Evolutionary conservation across 257 asterid genomes (phyloP), one percentile per base, ranked within the genome.

Genomic region (Leonotis leonurus): DNA sequence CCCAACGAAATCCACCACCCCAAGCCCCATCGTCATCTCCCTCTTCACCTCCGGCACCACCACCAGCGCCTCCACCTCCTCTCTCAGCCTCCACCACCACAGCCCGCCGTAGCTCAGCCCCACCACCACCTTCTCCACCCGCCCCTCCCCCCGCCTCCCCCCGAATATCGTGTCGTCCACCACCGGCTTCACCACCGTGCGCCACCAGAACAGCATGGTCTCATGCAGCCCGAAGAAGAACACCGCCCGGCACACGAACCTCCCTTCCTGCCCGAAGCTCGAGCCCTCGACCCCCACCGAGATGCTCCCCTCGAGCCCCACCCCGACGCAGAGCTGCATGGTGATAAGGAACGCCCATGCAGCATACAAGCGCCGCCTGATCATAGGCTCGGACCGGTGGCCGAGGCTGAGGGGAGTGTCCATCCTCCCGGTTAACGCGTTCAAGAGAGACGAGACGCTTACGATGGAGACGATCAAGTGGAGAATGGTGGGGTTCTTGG

Each of bases 21-120:
- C 94, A 16, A 80, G 60, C 8, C 77, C 77, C 72, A 67, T 58
- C 73, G 70, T 59, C 64, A 80, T 57, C 79, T 70, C 86, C 45
- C 67, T 60, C 81, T 67, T 80, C 63, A 78, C 67, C 84, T 77
- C 85, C 40, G 81, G 77, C 73, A 76, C 86, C 60, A 64, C 79
- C 70, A 79, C 89, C 77, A 90, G 71, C 25, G 87, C 66, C 67
- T 83, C 97, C 70, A 82, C 86, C 76, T 90, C 97, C 45, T 83
- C 95, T 71, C 83, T 87, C 87, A 87, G 58, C 70, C 81, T 75
- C 87, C 93, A 80, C 95, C 95, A 87, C 97, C 97, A 87, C 65
- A 90, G n/a, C 0, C 69, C 64, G 2, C 94, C 89, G 29, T 80
- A 87, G 56, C 83, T 56, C 65, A 75, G 32, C 17, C 80, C 89